Percentiles rank a stretch among this genome's conserved stretches.
phyloP scores from a whole-genome alignment of 345 rosid species.

The Citrus mangshanensis region DNA sequence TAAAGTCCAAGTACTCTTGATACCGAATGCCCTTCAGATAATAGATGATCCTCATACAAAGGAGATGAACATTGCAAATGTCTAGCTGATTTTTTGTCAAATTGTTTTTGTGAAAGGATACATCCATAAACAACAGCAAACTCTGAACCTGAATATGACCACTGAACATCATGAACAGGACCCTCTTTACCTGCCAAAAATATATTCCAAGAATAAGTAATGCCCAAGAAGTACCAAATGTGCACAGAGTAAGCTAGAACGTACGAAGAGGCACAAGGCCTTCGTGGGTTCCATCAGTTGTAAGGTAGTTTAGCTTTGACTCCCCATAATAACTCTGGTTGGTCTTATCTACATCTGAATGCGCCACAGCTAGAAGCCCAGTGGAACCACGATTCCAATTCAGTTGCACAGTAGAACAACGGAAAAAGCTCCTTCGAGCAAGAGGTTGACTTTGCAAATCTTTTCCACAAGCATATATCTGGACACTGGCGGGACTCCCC shows the following conservation, averaged over 20 bases:
- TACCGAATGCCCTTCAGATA: background rate
- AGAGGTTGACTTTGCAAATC: conserved; percentile 68
- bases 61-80: background rate
- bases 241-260: conserved; percentile 27
- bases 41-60: background rate
- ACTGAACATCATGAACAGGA: conserved; percentile 95
- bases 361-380: conserved; percentile 81
- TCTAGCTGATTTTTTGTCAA: background rate
- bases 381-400: conserved; percentile 84
- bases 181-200: conserved; percentile 84
- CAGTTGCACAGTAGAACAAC: conserved; percentile 83
- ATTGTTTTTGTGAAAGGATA: conserved; percentile 52
- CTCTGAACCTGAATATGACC: conserved; percentile 87
- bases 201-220: conserved; percentile 30
- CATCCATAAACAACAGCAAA: conserved; percentile 98
- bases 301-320: conserved; percentile 84
- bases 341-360: conserved; percentile 94
- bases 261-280: conserved; percentile 90
- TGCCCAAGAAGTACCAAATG: background rate
- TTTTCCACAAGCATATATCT: conserved; percentile 67
- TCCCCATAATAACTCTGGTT: conserved; percentile 97
- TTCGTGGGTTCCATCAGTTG: conserved; percentile 79
- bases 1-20: background rate
- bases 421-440: conserved; percentile 82
- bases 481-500: conserved; percentile 95